Conservation (phyloP, 306 rosid species). For the Dryas octopetala region DNA sequence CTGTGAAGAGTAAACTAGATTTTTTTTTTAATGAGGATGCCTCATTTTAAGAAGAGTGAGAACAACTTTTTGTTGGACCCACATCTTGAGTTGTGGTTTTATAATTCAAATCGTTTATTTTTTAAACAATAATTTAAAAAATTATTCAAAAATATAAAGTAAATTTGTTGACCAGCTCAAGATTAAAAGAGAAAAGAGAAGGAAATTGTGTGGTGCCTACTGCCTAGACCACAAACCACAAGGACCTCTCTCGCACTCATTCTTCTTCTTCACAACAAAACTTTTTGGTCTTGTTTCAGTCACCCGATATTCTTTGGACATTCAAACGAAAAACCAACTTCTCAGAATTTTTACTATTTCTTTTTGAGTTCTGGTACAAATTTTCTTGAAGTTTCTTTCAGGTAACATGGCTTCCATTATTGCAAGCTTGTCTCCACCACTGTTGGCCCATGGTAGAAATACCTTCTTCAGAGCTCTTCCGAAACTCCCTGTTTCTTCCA, state of each 20-base stretch:
- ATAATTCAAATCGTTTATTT: no score
- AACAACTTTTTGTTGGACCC: no score
- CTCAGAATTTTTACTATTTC: not conserved
- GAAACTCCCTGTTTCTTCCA: slow-evolving; percentile 35
- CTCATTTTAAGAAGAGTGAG: no score
- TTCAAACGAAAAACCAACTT: not conserved
- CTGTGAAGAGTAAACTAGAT: no score
- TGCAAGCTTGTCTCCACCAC: slow-evolving; percentile 57
- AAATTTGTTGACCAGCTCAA: no score
- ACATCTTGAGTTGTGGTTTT: no score
- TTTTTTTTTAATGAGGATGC: no score
- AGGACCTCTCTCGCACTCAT: not conserved
- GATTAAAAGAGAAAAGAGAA: not conserved
- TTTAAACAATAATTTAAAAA: no score
- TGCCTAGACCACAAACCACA: not conserved
- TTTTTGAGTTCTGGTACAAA: not conserved
- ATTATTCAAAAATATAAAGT: no score
- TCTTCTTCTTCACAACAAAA: not conserved
- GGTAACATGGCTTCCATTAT: slow-evolving; percentile 62
- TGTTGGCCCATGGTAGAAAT: slow-evolving; percentile 45
- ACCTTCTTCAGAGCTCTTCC: slow-evolving; percentile 28
- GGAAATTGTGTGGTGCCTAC: slow-evolving; percentile 34
- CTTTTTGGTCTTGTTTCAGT: slow-evolving; percentile 19
- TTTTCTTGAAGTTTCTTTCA: not conserved
- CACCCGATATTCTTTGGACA: not conserved